Evolutionary conservation across 2,329 filamentous ascomycete species (phyloP).

Genomic region (Parastagonospora avenae): DNA sequence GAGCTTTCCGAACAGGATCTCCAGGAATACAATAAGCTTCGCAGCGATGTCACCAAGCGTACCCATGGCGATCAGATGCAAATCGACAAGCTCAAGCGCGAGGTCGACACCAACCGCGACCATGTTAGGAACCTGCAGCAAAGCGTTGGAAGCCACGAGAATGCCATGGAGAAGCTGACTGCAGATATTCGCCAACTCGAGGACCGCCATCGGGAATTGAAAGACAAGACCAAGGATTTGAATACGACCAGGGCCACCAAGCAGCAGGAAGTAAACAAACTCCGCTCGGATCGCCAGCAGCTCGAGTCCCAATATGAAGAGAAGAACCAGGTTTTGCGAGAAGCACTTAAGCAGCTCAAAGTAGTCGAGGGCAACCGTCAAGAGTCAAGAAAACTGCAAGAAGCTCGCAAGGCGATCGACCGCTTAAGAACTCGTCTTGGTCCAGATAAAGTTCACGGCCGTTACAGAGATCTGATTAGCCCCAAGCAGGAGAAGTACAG

Average conservation of each 20-base stretch:
- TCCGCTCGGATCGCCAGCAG: conserved; percentile 36
- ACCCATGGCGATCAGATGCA: conserved; percentile 81
- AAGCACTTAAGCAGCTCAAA: conserved; percentile 79
- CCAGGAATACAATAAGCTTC: conserved; percentile 85
- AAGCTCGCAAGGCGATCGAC: conserved; percentile 81
- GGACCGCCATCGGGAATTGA: conserved; percentile 64
- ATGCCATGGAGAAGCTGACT: conserved; percentile 74
- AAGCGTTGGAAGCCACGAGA: conserved; percentile 80
- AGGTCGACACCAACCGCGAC: conserved; percentile 89
- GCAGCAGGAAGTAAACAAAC: conserved; percentile 85
- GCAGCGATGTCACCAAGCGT: conserved; percentile 81
- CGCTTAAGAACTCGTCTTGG: conserved; percentile 89
- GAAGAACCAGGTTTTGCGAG: conserved; percentile 87
- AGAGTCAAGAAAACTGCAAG: conserved; percentile 79
- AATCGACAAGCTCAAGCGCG: conserved; percentile 83
- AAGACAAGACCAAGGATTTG: conserved; percentile 69
- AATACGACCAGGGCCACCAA: conserved; percentile 80
- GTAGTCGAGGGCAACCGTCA: conserved; percentile 83
- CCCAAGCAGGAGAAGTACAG: conserved; percentile 98
- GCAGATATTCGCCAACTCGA: conserved; percentile 71
- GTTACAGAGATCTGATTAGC: conserved; percentile 88
- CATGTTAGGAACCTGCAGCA: conserved; percentile 87
- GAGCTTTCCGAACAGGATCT: conserved; percentile 85
- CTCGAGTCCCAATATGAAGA: conserved; percentile 84
- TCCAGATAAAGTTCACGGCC: conserved; percentile 75